These are phyloP conservation scores for Chrysanthemum seticuspe DNA, from an alignment of 129 eudicot genomes.

Conservation along the genomic window DNA sequence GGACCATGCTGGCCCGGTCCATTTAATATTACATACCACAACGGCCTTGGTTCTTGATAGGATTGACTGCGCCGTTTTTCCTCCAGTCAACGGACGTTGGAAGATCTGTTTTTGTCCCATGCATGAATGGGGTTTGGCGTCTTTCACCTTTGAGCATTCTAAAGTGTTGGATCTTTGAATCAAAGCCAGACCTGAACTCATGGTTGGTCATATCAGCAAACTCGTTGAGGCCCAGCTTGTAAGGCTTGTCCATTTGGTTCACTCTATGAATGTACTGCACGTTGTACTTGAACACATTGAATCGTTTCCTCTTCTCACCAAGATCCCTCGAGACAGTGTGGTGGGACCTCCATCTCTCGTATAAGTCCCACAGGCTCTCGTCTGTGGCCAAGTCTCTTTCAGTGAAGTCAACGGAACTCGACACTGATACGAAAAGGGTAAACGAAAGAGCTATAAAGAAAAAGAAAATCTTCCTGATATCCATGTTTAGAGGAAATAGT, in stretches of 20 bases:
- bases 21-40: slow-evolving; percentile 50
- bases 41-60: slow-evolving; percentile 80
- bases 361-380: slow-evolving; percentile 71
- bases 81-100: slow-evolving; percentile 83
- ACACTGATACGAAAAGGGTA: slow-evolving; percentile 35
- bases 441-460: slow-evolving; percentile 40
- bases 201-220: slow-evolving; percentile 82
- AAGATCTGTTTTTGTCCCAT: slow-evolving; percentile 44
- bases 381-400: slow-evolving; percentile 71
- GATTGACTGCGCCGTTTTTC: slow-evolving; percentile 69
- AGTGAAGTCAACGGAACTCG: slow-evolving; percentile 54
- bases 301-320: slow-evolving; percentile 59
- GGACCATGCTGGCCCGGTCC: no score
- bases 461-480: slow-evolving; percentile 33
- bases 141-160: slow-evolving; percentile 57
- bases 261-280: slow-evolving; percentile 57
- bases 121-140: slow-evolving; percentile 52
- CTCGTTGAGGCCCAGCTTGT: slow-evolving; percentile 77
- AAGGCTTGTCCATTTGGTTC: slow-evolving; percentile 83
- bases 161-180: slow-evolving; percentile 63
- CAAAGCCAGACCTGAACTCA: slow-evolving; percentile 57
- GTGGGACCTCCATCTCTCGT: slow-evolving; percentile 80
- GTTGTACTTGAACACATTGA: slow-evolving; percentile 80
- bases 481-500: slow-evolving; percentile 27
- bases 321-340: slow-evolving; percentile 72